A percentile compares a stretch with the other conserved stretches of the same genome.
Evolutionary conservation across 2,329 filamentous ascomycete genomes (phyloP).

Genomic region (Botrytis porri): DNA sequence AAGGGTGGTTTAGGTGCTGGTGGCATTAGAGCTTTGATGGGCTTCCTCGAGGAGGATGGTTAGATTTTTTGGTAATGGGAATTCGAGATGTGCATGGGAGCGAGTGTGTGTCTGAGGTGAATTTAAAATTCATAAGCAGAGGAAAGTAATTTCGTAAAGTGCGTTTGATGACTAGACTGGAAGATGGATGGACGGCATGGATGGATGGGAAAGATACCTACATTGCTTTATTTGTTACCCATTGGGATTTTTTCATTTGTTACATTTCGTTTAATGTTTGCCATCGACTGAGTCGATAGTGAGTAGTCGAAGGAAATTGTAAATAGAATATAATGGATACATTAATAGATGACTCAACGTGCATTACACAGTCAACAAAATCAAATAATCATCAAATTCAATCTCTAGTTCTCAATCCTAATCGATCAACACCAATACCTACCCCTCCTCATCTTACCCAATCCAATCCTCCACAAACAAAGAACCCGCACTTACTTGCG

Average conservation of each 20-base stretch:
- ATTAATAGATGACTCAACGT: neutral
- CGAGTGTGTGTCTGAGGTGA: neutral
- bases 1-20: conserved; percentile 78
- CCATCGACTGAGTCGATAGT: neutral
- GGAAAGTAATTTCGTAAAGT: neutral
- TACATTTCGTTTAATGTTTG: neutral
- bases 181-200: neutral
- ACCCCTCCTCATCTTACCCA: no score
- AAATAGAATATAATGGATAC: neutral
- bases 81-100: no score
- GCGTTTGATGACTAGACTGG: neutral
- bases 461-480: no score
- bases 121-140: neutral
- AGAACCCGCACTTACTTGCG: no score
- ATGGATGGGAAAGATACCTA: conserved; percentile 13
- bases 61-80: neutral
- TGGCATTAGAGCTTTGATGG: conserved; percentile 80
- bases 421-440: neutral
- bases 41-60: conserved; percentile 76
- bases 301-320: neutral
- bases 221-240: neutral
- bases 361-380: neutral
- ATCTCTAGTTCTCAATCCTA: neutral
- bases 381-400: neutral
- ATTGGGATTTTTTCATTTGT: neutral